phyloP scores from a whole-genome alignment of 140 eudicot species.

The Bidens hawaiensis region DNA sequence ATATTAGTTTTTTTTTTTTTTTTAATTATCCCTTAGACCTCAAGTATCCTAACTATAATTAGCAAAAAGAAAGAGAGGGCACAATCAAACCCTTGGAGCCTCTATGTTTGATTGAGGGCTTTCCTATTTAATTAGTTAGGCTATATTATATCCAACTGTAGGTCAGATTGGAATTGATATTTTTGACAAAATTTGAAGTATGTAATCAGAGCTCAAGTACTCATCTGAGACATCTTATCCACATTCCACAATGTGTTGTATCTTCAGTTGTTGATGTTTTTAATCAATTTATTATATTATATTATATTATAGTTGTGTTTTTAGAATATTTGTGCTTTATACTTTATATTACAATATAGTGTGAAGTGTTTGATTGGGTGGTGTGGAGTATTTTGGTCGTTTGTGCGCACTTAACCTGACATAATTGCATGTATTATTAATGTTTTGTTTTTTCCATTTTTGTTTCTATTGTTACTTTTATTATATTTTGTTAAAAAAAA shows the following conservation, averaged over 20 bases:
- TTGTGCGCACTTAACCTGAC: constrained; percentile 4
- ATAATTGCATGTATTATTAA: constrained; percentile 1
- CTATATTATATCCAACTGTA: background rate
- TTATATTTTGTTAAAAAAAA: background rate
- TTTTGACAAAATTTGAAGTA: constrained; percentile 18
- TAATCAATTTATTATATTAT: background rate
- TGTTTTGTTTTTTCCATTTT: constrained; percentile 1
- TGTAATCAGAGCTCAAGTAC: constrained; percentile 8
- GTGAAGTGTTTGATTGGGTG: constrained; percentile 17
- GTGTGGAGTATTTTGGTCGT: constrained; percentile 18
- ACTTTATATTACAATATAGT: background rate
- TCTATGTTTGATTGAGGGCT: constrained; percentile 33
- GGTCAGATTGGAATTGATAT: constrained; percentile 19
- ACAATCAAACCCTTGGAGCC: constrained; percentile 41
- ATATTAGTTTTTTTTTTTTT: constrained; percentile 26
- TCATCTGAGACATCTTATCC: constrained; percentile 20
- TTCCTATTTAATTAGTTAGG: constrained; percentile 15
- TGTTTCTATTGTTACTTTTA: background rate
- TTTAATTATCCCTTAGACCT: constrained; percentile 37
- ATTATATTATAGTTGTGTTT: background rate
- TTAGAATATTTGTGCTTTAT: background rate
- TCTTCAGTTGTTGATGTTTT: background rate
- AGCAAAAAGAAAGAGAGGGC: constrained; percentile 36
- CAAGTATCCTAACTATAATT: constrained; percentile 45
- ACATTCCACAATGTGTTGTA: background rate